phyloP scores from a whole-genome alignment of 352 stramenopile genomes.

The Globisporangium mamillatum region DNA sequence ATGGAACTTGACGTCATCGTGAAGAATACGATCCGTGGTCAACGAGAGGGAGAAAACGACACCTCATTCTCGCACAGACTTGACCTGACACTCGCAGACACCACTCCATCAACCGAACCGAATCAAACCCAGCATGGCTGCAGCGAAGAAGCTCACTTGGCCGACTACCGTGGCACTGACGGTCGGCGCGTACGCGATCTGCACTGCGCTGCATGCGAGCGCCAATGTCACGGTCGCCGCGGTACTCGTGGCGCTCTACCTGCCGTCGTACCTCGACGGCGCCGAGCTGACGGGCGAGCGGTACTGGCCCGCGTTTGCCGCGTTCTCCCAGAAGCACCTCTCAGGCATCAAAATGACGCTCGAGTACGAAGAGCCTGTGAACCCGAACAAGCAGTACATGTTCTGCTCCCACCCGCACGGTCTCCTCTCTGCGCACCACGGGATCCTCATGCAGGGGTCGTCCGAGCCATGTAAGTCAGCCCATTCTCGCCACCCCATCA shows the following conservation, averaged over 20 bases:
- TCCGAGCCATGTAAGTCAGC: constrained; percentile 50
- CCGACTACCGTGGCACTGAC: constrained; percentile 28
- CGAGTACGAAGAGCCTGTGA: constrained; percentile 66
- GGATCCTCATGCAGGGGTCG: constrained; percentile 50
- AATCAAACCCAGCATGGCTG: not conserved
- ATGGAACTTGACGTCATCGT: not conserved
- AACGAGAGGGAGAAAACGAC: not conserved
- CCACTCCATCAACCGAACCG: not conserved
- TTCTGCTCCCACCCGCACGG: constrained; percentile 80
- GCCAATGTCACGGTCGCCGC: constrained; percentile 17
- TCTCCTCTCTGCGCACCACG: constrained; percentile 69
- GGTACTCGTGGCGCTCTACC: constrained; percentile 34
- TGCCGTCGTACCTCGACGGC: constrained; percentile 59
- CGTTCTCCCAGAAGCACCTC: constrained; percentile 32
- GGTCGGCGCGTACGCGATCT: constrained; percentile 29
- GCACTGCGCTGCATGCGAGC: constrained; percentile 25
- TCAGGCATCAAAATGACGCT: constrained; percentile 47
- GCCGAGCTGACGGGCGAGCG: constrained; percentile 55
- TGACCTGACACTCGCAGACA: not conserved
- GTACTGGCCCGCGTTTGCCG: constrained; percentile 55
- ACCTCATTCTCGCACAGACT: too few species aligned
- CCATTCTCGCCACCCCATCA: not conserved
- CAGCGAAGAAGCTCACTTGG: constrained; percentile 22
- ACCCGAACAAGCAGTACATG: constrained; percentile 67
- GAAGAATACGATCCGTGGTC: not conserved